Conservation (phyloP, 176 grass and related monocot species). For the Aechmea fasciata region DNA sequence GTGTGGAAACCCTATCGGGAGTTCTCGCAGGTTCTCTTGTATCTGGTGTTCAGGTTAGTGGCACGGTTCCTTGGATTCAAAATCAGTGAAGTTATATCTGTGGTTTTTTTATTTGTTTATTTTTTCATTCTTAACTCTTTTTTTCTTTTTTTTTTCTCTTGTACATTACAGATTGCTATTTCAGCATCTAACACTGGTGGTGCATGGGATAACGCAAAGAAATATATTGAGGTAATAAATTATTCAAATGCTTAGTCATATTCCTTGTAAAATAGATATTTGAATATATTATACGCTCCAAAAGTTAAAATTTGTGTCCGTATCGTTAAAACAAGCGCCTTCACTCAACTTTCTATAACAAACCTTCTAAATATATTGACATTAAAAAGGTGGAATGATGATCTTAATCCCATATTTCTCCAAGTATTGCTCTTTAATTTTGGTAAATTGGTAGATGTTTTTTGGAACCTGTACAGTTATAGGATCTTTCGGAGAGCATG, state of each 20-base stretch:
- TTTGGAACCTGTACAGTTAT: no score
- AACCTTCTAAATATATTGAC: no score
- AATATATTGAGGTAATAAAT: conserved; percentile 7
- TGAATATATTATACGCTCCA: no score
- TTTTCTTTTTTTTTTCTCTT: background rate
- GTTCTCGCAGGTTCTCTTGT: conserved; percentile 11
- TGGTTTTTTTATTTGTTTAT: background rate
- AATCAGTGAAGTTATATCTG: background rate
- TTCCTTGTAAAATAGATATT: background rate
- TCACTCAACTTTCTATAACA: no score
- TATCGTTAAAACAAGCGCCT: no score
- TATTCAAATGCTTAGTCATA: background rate
- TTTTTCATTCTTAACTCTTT: background rate
- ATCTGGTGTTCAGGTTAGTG: conserved; percentile 4
- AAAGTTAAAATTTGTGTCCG: no score
- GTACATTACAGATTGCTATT: background rate
- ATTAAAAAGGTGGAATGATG: no score
- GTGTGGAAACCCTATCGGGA: conserved; percentile 7
- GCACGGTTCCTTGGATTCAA: background rate
- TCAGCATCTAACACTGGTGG: conserved; percentile 10
- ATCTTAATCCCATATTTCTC: no score
- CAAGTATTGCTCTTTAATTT: no score
- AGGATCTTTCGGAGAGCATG: no score
- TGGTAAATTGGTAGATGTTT: no score
- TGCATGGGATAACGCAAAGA: conserved; percentile 14